These are phyloP conservation scores for Microdochium bolleyi DNA, from an alignment of 2,329 filamentous ascomycete species.

Conservation along the genomic window DNA sequence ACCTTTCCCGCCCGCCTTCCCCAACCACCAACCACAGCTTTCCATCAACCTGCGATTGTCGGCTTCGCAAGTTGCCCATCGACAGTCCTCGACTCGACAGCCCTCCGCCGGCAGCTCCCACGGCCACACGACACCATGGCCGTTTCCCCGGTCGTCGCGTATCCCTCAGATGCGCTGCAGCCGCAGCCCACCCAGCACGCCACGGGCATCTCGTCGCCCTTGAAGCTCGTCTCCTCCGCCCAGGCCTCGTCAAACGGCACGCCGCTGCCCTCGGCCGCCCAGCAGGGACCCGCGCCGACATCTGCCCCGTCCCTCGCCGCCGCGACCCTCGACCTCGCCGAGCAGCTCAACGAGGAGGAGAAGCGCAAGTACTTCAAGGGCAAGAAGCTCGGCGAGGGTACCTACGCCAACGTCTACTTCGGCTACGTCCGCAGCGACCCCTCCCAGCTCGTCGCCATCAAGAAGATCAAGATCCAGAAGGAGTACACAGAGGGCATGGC, in stretches of 20 bases:
- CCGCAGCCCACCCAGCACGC: slow-evolving; percentile 12
- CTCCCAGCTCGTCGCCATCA: slow-evolving; percentile 74
- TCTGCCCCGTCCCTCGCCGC: slow-evolving; percentile 3
- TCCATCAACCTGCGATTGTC: too few species aligned
- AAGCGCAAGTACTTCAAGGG: slow-evolving; percentile 88
- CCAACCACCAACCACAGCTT: too few species aligned
- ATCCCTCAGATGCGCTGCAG: slow-evolving; percentile 14
- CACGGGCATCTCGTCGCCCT: slow-evolving; percentile 31
- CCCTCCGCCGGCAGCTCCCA: too few species aligned
- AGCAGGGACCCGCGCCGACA: slow-evolving; percentile 5
- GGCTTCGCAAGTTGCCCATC: too few species aligned
- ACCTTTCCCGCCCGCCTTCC: too few species aligned
- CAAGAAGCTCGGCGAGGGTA: slow-evolving; percentile 90
- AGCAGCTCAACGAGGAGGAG: slow-evolving; percentile 74
- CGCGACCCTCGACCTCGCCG: slow-evolving; percentile 50
- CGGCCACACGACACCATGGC: slow-evolving; percentile 22
- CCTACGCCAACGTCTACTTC: slow-evolving; percentile 91
- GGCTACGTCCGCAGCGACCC: slow-evolving; percentile 72
- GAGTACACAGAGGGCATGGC: slow-evolving; percentile 88
- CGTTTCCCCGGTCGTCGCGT: slow-evolving; percentile 19
- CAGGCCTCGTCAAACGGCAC: slow-evolving; percentile 37
- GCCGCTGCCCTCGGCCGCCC: slow-evolving; percentile 23
- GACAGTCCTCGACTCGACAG: neutral
- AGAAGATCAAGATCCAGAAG: slow-evolving; percentile 82
- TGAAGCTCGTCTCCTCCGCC: slow-evolving; percentile 31